phyloP scores from a whole-genome alignment of 148 eudicot species.

The Silene conica region DNA sequence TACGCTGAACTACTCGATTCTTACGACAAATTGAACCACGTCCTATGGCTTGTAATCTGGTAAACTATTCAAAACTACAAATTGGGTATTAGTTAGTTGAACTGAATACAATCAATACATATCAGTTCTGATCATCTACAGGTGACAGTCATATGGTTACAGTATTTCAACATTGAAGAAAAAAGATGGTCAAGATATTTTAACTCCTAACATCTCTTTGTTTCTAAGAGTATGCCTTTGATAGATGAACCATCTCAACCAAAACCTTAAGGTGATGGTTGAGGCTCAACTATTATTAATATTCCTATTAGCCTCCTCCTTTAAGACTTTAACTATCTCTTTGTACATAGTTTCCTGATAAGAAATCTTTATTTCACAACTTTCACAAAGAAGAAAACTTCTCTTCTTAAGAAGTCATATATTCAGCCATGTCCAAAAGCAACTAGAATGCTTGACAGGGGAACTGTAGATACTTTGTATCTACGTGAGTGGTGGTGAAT shows the following conservation, averaged over 20 bases:
- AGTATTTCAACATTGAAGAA: background rate
- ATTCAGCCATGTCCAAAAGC: background rate
- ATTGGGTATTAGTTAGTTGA: background rate
- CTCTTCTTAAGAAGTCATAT: background rate
- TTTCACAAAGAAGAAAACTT: background rate
- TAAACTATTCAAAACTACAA: background rate
- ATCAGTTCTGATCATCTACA: background rate
- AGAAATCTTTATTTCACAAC: background rate
- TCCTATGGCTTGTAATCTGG: background rate
- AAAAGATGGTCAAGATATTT: background rate
- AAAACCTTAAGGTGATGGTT: too few relatives aligned
- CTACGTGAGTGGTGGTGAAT: background rate
- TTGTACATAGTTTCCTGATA: background rate
- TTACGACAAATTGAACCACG: background rate
- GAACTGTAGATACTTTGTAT: background rate
- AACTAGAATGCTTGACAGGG: constrained; percentile 3
- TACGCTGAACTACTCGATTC: background rate
- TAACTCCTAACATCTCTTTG: too few relatives aligned
- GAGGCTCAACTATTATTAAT: too few relatives aligned
- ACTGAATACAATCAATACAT: background rate
- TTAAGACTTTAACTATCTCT: background rate
- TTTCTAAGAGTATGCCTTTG: background rate
- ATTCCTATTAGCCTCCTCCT: too few relatives aligned
- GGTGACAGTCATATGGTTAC: background rate
- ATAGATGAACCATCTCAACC: too few relatives aligned